Evolutionary conservation across 75 land plant species (phyloP).

Genomic region (Picea glauca): DNA sequence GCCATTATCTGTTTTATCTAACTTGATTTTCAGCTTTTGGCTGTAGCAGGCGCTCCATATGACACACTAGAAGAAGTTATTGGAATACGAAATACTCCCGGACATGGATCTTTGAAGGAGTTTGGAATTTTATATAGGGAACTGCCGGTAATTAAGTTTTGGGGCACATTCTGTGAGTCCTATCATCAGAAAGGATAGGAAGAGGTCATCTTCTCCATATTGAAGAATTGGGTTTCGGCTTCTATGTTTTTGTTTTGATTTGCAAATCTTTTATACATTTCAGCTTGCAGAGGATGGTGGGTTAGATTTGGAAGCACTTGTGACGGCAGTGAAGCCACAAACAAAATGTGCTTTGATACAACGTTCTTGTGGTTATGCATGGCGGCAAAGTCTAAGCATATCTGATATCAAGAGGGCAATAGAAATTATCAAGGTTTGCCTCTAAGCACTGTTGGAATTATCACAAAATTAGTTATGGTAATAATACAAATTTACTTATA

Average conservation of each 20-base stretch:
- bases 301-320: constrained; percentile 78
- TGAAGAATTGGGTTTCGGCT: not conserved
- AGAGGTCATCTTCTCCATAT: not conserved
- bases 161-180: not conserved
- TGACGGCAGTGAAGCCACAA: constrained; percentile 54
- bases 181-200: not conserved
- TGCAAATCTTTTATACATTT: constrained; percentile 6
- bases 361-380: constrained; percentile 94
- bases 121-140: constrained; percentile 84
- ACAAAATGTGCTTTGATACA: constrained; percentile 96
- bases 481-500: too few relatives aligned
- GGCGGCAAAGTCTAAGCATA: constrained; percentile 81
- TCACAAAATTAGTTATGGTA: too few relatives aligned
- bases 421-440: constrained; percentile 66
- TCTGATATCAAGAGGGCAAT: constrained; percentile 71
- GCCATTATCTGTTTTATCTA: constrained; percentile 4
- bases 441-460: not conserved
- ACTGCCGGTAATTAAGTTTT: constrained; percentile 56
- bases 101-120: constrained; percentile 81
- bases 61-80: constrained; percentile 97
- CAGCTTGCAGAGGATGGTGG: constrained; percentile 84
- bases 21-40: constrained; percentile 65
- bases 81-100: constrained; percentile 73
- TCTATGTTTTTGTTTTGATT: not conserved
- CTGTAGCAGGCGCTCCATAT: constrained; percentile 95